phyloP scores from a whole-genome alignment of 495 filamentous ascomycete species.

The Astrocystis sublimbata region DNA sequence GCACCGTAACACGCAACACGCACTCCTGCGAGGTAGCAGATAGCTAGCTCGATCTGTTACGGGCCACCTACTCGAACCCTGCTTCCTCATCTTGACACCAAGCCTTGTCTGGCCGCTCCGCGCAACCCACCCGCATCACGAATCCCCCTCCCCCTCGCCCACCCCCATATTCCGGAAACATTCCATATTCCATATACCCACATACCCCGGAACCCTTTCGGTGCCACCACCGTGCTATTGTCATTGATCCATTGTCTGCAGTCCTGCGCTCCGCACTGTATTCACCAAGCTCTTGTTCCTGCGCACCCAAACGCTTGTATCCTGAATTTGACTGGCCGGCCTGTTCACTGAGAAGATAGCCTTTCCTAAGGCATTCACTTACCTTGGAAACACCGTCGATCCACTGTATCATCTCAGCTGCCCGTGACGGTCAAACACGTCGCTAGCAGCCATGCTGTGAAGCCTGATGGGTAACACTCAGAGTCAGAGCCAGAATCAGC shows the following conservation, averaged over 20 bases:
- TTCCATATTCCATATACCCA: too few species aligned
- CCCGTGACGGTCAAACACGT: slow-evolving; percentile 1
- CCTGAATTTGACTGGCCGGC: neutral
- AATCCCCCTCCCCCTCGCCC: too few species aligned
- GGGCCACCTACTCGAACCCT: too few species aligned
- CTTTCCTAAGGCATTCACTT: neutral
- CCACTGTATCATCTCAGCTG: neutral
- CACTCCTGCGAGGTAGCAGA: too few species aligned
- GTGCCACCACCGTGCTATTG: neutral
- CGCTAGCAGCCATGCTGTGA: slow-evolving; percentile 15
- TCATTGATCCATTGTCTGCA: neutral
- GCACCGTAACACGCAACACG: too few species aligned
- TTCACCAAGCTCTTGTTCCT: neutral
- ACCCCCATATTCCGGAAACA: too few species aligned
- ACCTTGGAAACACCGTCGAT: neutral
- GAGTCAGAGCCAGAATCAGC: slow-evolving; percentile 8
- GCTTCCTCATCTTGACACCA: too few species aligned
- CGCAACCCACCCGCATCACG: too few species aligned
- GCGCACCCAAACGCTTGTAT: neutral
- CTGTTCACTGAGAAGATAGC: neutral
- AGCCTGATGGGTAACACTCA: slow-evolving; percentile 12
- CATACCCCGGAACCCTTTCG: too few species aligned
- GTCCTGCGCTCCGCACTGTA: neutral
- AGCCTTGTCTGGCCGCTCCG: too few species aligned
- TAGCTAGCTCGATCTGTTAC: too few species aligned